phyloP scores from a whole-genome alignment of 441 rosid genomes.

The Gossypium schwendimanii region DNA sequence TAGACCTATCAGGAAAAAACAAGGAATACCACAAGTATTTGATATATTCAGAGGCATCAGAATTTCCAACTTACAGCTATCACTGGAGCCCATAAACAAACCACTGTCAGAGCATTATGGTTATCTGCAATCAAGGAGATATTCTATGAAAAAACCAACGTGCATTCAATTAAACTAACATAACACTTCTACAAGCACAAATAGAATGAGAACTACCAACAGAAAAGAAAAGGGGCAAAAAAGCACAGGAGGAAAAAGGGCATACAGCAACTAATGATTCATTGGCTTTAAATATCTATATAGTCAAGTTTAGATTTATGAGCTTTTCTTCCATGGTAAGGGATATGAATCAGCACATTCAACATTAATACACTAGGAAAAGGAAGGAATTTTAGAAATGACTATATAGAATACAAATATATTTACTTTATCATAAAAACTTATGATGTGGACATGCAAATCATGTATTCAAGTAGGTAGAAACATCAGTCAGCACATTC shows the following conservation, averaged over 20 bases:
- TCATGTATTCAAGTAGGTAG: constrained; percentile 24
- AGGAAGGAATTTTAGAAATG: not conserved
- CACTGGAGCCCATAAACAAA: constrained; percentile 89
- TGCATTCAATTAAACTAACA: not conserved
- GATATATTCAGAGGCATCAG: not conserved
- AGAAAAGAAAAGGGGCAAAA: not conserved
- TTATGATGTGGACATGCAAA: not conserved
- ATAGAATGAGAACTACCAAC: not conserved
- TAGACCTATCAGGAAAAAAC: not conserved
- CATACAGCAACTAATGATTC: not conserved
- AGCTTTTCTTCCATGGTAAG: not conserved
- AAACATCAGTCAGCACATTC: not conserved
- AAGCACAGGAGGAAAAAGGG: not conserved
- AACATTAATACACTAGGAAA: not conserved
- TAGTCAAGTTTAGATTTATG: not conserved
- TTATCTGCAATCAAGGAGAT: constrained; percentile 66
- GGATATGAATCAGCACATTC: not conserved
- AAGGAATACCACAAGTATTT: not conserved
- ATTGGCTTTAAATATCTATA: not conserved
- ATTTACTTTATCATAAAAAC: not conserved
- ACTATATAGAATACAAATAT: not conserved
- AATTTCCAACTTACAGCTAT: constrained; percentile 64
- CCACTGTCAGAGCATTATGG: constrained; percentile 82
- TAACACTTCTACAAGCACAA: not conserved
- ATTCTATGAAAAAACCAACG: not conserved